A percentile compares a stretch with the other conserved stretches of the same genome.
Evolutionary conservation across 352 stramenopile genomes (phyloP).

Genomic region (Phytophthora nicotianae): DNA sequence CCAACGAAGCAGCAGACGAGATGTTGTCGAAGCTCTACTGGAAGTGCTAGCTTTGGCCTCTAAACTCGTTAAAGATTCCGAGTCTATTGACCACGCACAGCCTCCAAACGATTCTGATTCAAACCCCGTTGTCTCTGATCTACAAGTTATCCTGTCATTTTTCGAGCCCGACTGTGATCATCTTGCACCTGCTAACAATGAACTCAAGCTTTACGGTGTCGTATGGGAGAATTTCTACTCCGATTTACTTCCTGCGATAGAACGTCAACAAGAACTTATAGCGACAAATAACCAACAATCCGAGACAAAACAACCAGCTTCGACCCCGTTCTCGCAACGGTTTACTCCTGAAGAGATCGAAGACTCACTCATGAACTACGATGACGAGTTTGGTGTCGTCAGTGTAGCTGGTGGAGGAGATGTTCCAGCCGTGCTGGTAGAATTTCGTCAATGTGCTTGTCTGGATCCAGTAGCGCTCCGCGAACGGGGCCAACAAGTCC

Average conservation of each 20-base stretch:
- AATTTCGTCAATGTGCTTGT: conserved; percentile 60
- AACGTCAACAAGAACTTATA: conserved; percentile 30
- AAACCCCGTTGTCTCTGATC: conserved; percentile 15
- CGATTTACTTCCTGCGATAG: conserved; percentile 45
- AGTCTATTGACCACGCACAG: neutral
- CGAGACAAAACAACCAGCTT: neutral
- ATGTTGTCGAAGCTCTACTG: conserved; percentile 56
- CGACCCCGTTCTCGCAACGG: conserved; percentile 17
- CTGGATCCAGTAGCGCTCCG: conserved; percentile 40
- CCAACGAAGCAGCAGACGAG: conserved; percentile 43
- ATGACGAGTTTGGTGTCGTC: conserved; percentile 59
- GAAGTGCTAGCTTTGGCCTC: conserved; percentile 46
- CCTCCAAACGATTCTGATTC: conserved; percentile 13
- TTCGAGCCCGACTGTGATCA: conserved; percentile 60
- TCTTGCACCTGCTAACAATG: conserved; percentile 29
- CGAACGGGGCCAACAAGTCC: conserved; percentile 33
- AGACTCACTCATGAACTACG: conserved; percentile 58
- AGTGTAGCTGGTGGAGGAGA: conserved; percentile 24
- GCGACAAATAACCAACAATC: neutral
- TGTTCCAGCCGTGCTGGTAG: conserved; percentile 17
- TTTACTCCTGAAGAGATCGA: conserved; percentile 56
- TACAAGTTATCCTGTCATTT: conserved; percentile 38
- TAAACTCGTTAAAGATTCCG: conserved; percentile 14
- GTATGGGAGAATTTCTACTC: conserved; percentile 65
- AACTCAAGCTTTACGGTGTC: conserved; percentile 60